Evolutionary conservation across 169 alveolate species (phyloP), one percentile per base, ranked within the genome.

Genomic region (Amoebophrya sp.): DNA sequence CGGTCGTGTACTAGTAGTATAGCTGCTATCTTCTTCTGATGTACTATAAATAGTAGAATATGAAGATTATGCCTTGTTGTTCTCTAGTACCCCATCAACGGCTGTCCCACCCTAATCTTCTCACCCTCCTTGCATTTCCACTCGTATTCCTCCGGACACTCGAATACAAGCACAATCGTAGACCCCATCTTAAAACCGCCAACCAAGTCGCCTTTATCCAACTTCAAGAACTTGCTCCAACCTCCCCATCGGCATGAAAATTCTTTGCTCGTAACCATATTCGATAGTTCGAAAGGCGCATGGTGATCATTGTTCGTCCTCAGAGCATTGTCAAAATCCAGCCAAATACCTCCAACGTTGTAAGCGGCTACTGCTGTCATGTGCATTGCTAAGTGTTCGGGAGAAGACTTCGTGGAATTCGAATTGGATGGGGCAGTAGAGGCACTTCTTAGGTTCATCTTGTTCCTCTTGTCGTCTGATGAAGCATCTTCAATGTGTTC

Each of bases 121-220:
- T 65, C 36, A 29, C 83, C 83, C 33, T 65, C 83, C 33, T 65
- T 6, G 33, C 18, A 1, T 26, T 65, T 65, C 83, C 83, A 65
- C 83, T 65, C 83, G 83, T 12, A 65, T 36, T 65, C 83, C n/a
- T 65, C n/a, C 33, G 83, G 83, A 36, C 83, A 65, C n/a, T 65
- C 83, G 83, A 65, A 65, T 10, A 65, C 33, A 1, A 65, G 26
- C 83, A 65, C 83, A 1, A 65, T 36, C 83, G 83, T 65, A 26
- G 83, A 65, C 33, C 83, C 83, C 83, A 65, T 65, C 33, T 18
- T 1, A 18, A 65, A 65, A 10, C 83, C 83, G 33, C 83, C 83
- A 10, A 65, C 83, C 83, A 65, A 26, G 26, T 65, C 83, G 36
- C 83, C 83, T 18, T 65, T 65, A 0, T 65, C n/a, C 83, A 65